Percentiles rank a stretch among this genome's conserved stretches.
Conservation (phyloP, 331 rosid species). For the Malus hybrid region DNA sequence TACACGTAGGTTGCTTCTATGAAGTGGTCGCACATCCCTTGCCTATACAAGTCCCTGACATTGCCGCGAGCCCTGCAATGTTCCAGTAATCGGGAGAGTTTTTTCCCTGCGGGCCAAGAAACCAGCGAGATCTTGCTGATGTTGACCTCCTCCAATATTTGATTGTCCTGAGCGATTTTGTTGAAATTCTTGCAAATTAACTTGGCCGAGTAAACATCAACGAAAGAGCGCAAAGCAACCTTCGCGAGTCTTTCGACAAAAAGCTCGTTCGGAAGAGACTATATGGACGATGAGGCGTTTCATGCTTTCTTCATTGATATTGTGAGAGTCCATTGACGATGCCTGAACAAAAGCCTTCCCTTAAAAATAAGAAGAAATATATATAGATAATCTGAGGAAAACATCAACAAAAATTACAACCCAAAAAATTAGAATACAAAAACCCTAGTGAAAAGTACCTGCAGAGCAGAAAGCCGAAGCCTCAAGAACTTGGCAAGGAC, state of each 20-base stretch:
- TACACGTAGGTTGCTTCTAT: neutral
- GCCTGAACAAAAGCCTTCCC: neutral
- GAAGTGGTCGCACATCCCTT: neutral
- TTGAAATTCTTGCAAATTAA: neutral
- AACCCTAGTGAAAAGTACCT: too few relatives aligned
- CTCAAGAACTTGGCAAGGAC: neutral
- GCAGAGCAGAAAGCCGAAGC: neutral
- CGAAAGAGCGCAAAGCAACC: neutral
- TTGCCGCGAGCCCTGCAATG: neutral
- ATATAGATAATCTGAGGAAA: too few relatives aligned
- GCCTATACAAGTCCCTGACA: neutral
- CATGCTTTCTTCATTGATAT: neutral
- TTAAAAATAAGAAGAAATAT: too few relatives aligned
- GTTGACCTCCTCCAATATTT: neutral
- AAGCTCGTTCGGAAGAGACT: neutral
- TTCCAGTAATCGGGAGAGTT: neutral
- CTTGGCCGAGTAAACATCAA: neutral
- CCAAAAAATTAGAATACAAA: too few relatives aligned
- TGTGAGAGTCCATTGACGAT: neutral
- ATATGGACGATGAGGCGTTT: neutral
- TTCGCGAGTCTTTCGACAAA: neutral
- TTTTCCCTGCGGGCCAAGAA: neutral
- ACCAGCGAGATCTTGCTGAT: neutral
- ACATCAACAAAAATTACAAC: too few relatives aligned
- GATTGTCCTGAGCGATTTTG: neutral